Base-by-base conservation (phyloP, 2,329 filamentous ascomycete species). In the Colletotrichum sp. region DNA sequence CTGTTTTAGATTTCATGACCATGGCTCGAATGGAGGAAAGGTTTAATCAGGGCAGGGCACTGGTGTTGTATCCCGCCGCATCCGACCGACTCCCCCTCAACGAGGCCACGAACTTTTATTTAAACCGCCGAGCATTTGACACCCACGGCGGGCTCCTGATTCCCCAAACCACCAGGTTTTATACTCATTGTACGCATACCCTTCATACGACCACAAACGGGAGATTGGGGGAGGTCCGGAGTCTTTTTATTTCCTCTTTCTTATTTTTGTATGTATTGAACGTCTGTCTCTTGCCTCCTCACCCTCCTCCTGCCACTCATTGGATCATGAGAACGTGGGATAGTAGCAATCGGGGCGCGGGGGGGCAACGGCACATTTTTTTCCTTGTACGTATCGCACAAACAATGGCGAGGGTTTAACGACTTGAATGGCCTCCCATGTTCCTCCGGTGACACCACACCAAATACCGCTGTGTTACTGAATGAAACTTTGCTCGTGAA, bases 1-100 rank as follows among this genome's bases (percentile, higher is more conserved):
- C 44, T 57, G 60, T 57, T 59, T 62, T 74, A 74, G 74, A 76
- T 60, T 74, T 74, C 74, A 76, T 65, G 74, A 76, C 65, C 59
- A 74, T 74, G 71, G 74, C 64, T 62, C 49, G 28, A 39, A 52
- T n/a, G 28, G 28, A 21, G 24, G 26, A 49, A 15, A n/a, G 64
- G 67, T 26, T 28, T 74, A 76, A 76, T 76, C 24, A 60, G 57
- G 44, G 49, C 59, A 52, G 32, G 7, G n/a, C 36, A 63, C 39
- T 28, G 26, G 44, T 49, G 21, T n/a, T 30, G 34, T 34, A 30
- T 68, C 21, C 57, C 60, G 55, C 36, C 59, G 49, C 55, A 32
- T 34, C 52, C 26, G 26, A 60, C 24, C 66, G 26, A 49, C 64
- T 65, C 10, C n/a, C 64, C 16, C 52, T 52, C 69, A 44, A 73